Conservation (phyloP, 2,329 filamentous ascomycete genomes). For the Rhynchosporium graminicola region DNA sequence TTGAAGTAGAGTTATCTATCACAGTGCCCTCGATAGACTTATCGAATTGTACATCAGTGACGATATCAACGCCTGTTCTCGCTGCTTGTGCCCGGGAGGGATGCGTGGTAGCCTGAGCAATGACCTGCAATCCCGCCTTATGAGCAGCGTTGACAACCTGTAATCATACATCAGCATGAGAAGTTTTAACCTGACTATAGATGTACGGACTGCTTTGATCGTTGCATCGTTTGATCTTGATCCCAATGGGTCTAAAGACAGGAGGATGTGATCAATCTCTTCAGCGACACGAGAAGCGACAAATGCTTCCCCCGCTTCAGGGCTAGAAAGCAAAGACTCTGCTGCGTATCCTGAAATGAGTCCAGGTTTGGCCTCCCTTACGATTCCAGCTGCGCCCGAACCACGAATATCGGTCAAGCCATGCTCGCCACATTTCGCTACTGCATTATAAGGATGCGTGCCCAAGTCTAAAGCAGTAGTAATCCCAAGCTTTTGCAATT, state of each 20-base stretch:
- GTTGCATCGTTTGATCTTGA: slow-evolving; percentile 7
- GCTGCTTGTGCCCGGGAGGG: slow-evolving; percentile 1
- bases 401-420: slow-evolving; percentile 6
- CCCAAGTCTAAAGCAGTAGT: slow-evolving; percentile 13
- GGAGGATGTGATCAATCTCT: slow-evolving; percentile 8
- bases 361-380: neutral
- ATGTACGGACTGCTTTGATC: neutral
- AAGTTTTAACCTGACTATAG: neutral
- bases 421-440: slow-evolving; percentile 8
- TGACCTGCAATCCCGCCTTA: neutral
- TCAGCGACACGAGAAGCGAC: slow-evolving; percentile 4
- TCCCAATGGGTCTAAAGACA: slow-evolving; percentile 7
- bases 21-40: neutral
- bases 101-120: neutral
- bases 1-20: slow-evolving; percentile 1
- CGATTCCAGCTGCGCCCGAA: slow-evolving; percentile 1
- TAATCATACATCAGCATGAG: neutral
- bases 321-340: slow-evolving; percentile 1
- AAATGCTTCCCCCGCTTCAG: neutral
- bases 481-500: slow-evolving; percentile 4
- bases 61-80: slow-evolving; percentile 8
- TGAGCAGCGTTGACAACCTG: slow-evolving; percentile 7
- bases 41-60: slow-evolving; percentile 3
- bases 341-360: neutral
- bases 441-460: neutral